These are phyloP conservation scores for Falciphora oryzae DNA, from an alignment of 2,329 filamentous ascomycete genomes.

Conservation along the genomic window DNA sequence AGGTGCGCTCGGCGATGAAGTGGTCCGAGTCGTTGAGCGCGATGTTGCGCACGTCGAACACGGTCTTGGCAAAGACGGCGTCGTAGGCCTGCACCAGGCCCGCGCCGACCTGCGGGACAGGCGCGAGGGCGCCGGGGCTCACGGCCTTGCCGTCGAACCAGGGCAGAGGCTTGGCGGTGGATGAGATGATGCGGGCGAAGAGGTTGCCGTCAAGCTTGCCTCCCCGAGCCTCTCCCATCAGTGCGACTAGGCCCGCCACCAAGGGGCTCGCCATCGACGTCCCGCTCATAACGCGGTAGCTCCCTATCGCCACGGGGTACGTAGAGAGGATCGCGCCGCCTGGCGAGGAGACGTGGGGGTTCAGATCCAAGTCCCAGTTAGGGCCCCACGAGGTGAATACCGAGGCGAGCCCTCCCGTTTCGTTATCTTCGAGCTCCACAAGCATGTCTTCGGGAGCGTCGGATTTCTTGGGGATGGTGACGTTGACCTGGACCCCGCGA, in stretches of 20 bases:
- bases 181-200: not conserved
- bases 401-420: not conserved
- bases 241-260: conserved; percentile 4
- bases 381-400: conserved; percentile 5
- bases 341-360: conserved; percentile 14
- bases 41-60: conserved; percentile 31
- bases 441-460: conserved; percentile 25
- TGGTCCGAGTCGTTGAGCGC: conserved; percentile 51
- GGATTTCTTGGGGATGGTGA: conserved; percentile 21
- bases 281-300: conserved; percentile 5
- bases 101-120: conserved; percentile 36
- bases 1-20: conserved; percentile 37
- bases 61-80: conserved; percentile 30
- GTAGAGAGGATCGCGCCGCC: conserved; percentile 5
- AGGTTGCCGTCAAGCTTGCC: conserved; percentile 8
- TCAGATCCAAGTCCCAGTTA: not conserved
- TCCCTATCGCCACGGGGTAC: conserved; percentile 4
- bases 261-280: conserved; percentile 8
- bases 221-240: conserved; percentile 1
- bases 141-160: not conserved
- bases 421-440: conserved; percentile 1
- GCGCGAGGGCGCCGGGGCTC: conserved; percentile 11
- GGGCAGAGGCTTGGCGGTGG: conserved; percentile 3
- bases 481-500: conserved; percentile 24
- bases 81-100: conserved; percentile 37